Percentiles rank a stretch among this genome's conserved stretches.
Evolutionary conservation across 306 rosid species (phyloP).

Genomic region (Glycyrrhiza uralensis): DNA sequence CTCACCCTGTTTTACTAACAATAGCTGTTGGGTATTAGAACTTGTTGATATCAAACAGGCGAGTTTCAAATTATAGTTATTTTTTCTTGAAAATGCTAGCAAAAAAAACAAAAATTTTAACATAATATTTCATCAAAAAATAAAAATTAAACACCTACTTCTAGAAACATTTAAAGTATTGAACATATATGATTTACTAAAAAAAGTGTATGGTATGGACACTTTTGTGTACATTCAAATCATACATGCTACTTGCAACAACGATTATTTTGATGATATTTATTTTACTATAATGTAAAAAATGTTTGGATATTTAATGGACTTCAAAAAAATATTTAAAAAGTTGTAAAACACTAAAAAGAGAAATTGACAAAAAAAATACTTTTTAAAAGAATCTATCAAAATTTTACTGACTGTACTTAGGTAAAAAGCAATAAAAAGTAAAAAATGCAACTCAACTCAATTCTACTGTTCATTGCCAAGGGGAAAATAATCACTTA

Average conservation of each 20-base stretch:
- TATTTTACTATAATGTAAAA: not conserved
- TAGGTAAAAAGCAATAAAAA: not conserved
- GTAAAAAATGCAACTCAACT: slow-evolving; percentile 9
- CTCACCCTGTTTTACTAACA: no score
- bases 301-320: not conserved
- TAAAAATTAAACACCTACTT: no score
- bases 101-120: no score
- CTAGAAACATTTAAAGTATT: no score
- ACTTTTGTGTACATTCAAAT: not conserved
- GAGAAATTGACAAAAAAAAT: no score
- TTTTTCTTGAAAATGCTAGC: no score
- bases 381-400: not conserved
- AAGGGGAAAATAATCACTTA: slow-evolving; percentile 21
- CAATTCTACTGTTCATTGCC: not conserved
- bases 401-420: not conserved
- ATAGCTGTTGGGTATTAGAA: no score
- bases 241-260: not conserved
- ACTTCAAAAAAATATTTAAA: not conserved
- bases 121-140: no score
- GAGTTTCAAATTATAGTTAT: no score
- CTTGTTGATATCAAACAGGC: no score
- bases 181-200: no score
- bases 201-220: no score
- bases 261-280: not conserved
- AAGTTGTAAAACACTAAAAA: not conserved